A percentile compares a stretch with the other conserved stretches of the same genome.
Evolutionary conservation across 1,284 basidiomycete genomes (phyloP).

Genomic region (Apiotrichum sp.): DNA sequence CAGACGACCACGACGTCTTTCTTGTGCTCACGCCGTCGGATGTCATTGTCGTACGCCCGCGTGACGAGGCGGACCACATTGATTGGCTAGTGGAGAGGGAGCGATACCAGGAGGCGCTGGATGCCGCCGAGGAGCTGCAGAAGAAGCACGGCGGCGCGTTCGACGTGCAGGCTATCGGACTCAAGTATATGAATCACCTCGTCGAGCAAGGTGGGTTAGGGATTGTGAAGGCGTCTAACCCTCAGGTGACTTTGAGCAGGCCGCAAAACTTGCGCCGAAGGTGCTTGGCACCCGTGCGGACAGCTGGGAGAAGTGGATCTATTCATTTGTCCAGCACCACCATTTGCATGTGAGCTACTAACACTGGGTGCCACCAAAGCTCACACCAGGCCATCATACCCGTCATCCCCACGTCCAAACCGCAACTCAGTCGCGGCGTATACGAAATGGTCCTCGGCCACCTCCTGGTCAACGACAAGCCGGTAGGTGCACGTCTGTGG

Average conservation of each 20-base stretch:
- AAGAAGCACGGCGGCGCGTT: constrained; percentile 47
- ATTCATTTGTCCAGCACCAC: constrained; percentile 76
- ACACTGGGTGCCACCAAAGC: background rate
- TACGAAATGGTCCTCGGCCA: constrained; percentile 95
- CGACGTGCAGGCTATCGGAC: constrained; percentile 70
- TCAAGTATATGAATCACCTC: constrained; percentile 75
- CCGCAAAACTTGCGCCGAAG: constrained; percentile 77
- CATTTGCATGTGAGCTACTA: constrained; percentile 61
- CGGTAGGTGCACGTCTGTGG: constrained; percentile 50
- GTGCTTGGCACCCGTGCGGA: constrained; percentile 73
- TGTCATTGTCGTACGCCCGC: constrained; percentile 72
- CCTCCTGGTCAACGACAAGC: constrained; percentile 70
- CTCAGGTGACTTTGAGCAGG: constrained; percentile 69
- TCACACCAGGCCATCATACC: constrained; percentile 70
- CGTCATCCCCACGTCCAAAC: constrained; percentile 73
- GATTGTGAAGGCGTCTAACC: constrained; percentile 4
- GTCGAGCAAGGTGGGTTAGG: constrained; percentile 59
- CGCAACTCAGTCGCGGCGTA: constrained; percentile 72
- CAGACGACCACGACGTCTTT: constrained; percentile 44
- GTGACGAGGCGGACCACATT: constrained; percentile 86
- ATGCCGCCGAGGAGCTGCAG: constrained; percentile 64
- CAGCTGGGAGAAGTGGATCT: constrained; percentile 94
- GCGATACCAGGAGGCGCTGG: constrained; percentile 82
- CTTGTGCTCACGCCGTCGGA: constrained; percentile 86
- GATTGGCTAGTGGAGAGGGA: constrained; percentile 83